Evolutionary conservation across 2,329 filamentous ascomycete genomes (phyloP).

Genomic region (Neobulgaria alba): DNA sequence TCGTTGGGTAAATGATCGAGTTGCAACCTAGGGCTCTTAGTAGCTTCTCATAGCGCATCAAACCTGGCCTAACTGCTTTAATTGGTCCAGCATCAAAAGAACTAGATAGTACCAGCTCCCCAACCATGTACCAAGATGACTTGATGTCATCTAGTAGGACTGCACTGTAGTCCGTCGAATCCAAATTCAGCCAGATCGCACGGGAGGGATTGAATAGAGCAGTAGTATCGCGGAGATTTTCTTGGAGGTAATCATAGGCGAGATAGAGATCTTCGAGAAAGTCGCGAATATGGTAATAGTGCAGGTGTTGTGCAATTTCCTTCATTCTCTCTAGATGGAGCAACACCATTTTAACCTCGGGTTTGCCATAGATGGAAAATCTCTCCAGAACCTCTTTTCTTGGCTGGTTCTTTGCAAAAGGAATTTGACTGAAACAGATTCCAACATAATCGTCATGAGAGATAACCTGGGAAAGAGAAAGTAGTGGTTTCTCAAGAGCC

Average conservation of each 20-base stretch:
- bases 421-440: conserved; percentile 21
- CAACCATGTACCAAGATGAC: conserved; percentile 15
- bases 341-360: conserved; percentile 13
- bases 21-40: conserved; percentile 17
- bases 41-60: conserved; percentile 19
- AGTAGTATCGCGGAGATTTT: conserved; percentile 5
- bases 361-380: conserved; percentile 3
- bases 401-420: conserved; percentile 15
- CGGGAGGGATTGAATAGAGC: conserved; percentile 5
- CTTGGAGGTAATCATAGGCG: conserved; percentile 20
- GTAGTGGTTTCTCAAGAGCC: conserved; percentile 2
- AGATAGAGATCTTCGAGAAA: conserved; percentile 15
- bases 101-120: conserved; percentile 18
- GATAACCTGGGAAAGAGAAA: conserved; percentile 15
- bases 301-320: conserved; percentile 7
- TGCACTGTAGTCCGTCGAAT: neutral
- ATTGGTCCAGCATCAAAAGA: conserved; percentile 18
- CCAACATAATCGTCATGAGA: conserved; percentile 9
- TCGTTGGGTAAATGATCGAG: conserved; percentile 17
- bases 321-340: conserved; percentile 18
- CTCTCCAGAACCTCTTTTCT: conserved; percentile 8
- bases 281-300: conserved; percentile 3
- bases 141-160: conserved; percentile 10
- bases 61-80: conserved; percentile 15
- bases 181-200: conserved; percentile 19